Evolutionary conservation across 2,329 filamentous ascomycete genomes (phyloP).

Genomic region (Alternaria brassicae): DNA sequence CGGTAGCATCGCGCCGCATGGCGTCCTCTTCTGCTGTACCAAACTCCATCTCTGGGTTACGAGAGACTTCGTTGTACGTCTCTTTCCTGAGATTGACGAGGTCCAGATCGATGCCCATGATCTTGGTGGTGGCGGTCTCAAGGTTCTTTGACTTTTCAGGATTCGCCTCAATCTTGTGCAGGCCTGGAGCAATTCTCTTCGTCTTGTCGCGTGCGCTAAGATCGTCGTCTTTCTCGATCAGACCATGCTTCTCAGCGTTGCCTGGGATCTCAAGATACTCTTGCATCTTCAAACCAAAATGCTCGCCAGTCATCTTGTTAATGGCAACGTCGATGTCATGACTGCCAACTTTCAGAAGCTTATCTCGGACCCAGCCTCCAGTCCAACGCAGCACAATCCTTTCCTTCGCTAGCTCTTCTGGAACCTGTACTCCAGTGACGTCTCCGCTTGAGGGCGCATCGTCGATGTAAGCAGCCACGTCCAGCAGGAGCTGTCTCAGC

Average conservation of each 20-base stretch:
- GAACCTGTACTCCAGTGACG: slow-evolving; percentile 48
- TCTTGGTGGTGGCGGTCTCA: slow-evolving; percentile 84
- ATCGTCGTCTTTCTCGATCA: slow-evolving; percentile 49
- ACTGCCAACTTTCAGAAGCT: slow-evolving; percentile 73
- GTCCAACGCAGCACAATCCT: slow-evolving; percentile 74
- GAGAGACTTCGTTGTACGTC: slow-evolving; percentile 85
- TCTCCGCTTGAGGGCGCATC: slow-evolving; percentile 34
- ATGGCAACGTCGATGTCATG: slow-evolving; percentile 87
- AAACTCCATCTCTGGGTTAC: slow-evolving; percentile 92
- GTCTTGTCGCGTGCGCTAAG: slow-evolving; percentile 53
- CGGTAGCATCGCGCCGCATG: slow-evolving; percentile 84
- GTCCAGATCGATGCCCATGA: slow-evolving; percentile 88
- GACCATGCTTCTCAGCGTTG: slow-evolving; percentile 67
- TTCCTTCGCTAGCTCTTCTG: slow-evolving; percentile 55
- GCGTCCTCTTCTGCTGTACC: slow-evolving; percentile 92
- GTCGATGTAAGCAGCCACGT: slow-evolving; percentile 77
- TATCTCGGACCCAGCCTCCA: slow-evolving; percentile 88
- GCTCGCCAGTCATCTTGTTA: slow-evolving; percentile 81
- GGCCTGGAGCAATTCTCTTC: slow-evolving; percentile 69
- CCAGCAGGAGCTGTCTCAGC: slow-evolving; percentile 77
- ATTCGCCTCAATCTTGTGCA: slow-evolving; percentile 90
- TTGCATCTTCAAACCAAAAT: slow-evolving; percentile 73
- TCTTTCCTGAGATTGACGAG: slow-evolving; percentile 95
- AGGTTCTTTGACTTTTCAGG: slow-evolving; percentile 97
- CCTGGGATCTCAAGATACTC: slow-evolving; percentile 70